Conservation (phyloP, 2,329 filamentous ascomycete genomes). For the Samsoniella hepiali region DNA sequence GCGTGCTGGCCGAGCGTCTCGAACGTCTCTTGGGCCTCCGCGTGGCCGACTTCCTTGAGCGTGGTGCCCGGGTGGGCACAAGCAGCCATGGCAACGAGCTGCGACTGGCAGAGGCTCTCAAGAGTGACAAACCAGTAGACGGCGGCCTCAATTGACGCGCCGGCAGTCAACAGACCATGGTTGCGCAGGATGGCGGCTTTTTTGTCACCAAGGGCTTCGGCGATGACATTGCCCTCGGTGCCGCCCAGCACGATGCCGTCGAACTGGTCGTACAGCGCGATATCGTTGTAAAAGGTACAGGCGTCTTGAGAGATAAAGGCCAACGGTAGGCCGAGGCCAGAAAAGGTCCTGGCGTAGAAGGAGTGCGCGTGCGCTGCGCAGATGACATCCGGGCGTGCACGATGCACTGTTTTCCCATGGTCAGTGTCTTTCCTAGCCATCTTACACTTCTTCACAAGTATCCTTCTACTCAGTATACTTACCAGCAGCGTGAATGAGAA, state of each 20-base stretch:
- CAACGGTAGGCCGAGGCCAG: slow-evolving; percentile 56
- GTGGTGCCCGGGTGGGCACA: slow-evolving; percentile 58
- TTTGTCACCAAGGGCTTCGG: slow-evolving; percentile 42
- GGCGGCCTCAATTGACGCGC: slow-evolving; percentile 46
- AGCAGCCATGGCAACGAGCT: slow-evolving; percentile 55
- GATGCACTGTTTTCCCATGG: slow-evolving; percentile 40
- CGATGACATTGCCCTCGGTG: slow-evolving; percentile 50
- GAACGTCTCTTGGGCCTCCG: slow-evolving; percentile 66
- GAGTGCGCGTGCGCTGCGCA: slow-evolving; percentile 55
- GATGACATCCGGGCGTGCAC: slow-evolving; percentile 50
- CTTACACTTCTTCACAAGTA: too few relatives aligned
- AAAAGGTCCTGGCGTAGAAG: slow-evolving; percentile 56
- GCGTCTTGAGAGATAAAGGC: slow-evolving; percentile 65
- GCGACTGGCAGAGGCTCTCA: slow-evolving; percentile 46
- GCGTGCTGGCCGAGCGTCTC: slow-evolving; percentile 58
- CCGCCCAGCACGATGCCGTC: slow-evolving; percentile 50
- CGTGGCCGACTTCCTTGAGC: slow-evolving; percentile 64
- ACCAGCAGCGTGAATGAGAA: slow-evolving; percentile 32
- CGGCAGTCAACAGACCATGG: slow-evolving; percentile 53
- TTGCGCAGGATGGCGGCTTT: slow-evolving; percentile 55
- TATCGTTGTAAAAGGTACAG: slow-evolving; percentile 55
- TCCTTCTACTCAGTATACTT: neutral
- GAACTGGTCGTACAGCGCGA: slow-evolving; percentile 45
- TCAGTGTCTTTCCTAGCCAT: neutral
- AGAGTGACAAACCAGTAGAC: slow-evolving; percentile 54